phyloP scores from a whole-genome alignment of 164 flowering plant species.

The Nymphaea thermarum region DNA sequence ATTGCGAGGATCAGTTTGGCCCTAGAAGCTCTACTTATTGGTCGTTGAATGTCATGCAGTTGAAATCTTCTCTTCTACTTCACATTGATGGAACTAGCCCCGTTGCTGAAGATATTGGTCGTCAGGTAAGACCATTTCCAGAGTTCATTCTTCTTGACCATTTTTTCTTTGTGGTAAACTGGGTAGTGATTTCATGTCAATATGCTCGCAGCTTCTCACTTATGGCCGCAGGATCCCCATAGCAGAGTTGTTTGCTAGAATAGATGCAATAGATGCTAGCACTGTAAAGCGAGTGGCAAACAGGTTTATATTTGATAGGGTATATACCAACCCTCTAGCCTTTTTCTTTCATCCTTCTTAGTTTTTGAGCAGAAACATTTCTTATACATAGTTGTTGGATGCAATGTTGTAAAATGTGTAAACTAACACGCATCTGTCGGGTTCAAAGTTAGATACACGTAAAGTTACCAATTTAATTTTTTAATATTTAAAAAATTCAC shows the following conservation, averaged over 20 bases:
- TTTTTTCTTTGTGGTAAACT: neutral
- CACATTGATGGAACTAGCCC: constrained; percentile 92
- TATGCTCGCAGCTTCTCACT: constrained; percentile 60
- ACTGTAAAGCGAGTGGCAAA: constrained; percentile 87
- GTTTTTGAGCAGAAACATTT: no score
- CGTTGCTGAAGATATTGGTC: constrained; percentile 94
- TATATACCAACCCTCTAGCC: constrained; percentile 10
- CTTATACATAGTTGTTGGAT: no score
- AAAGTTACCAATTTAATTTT: no score
- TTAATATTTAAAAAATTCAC: no score
- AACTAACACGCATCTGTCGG: no score
- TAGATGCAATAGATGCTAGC: constrained; percentile 86
- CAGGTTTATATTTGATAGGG: constrained; percentile 69
- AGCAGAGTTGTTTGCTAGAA: constrained; percentile 82
- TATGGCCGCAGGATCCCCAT: constrained; percentile 85
- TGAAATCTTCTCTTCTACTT: constrained; percentile 82
- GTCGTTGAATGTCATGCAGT: constrained; percentile 26
- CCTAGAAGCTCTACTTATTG: neutral
- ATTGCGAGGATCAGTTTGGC: no score
- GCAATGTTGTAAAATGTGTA: no score
- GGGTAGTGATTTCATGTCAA: neutral
- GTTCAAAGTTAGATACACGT: no score
- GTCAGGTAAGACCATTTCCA: constrained; percentile 46
- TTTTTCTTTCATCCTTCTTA: neutral
- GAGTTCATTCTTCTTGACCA: neutral